Conservation (phyloP, 1,284 basidiomycete genomes). For the Macrocybe sp. region DNA sequence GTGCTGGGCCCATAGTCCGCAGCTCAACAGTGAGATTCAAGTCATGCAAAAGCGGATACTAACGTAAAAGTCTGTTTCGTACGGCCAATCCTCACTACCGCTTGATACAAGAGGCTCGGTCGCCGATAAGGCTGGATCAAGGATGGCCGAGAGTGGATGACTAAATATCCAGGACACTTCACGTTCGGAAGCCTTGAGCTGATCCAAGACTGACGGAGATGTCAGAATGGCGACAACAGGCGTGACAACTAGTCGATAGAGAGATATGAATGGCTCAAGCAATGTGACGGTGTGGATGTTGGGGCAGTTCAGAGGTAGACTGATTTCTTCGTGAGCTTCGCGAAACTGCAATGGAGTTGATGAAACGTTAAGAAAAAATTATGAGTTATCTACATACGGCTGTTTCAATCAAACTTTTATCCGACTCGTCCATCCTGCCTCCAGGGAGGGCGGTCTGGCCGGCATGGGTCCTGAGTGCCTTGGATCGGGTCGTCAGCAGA, state of each 20-base stretch:
- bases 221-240: constrained; percentile 73
- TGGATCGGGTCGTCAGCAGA: constrained; percentile 80
- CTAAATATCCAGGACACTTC: constrained; percentile 81
- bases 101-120: constrained; percentile 45
- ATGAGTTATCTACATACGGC: constrained; percentile 48
- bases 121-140: constrained; percentile 50
- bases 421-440: constrained; percentile 71
- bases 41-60: constrained; percentile 4
- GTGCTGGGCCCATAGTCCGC: constrained; percentile 32
- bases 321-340: constrained; percentile 82
- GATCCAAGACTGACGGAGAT: constrained; percentile 43
- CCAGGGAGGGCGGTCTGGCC: constrained; percentile 83
- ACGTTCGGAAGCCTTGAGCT: constrained; percentile 48
- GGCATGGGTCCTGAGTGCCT: constrained; percentile 69
- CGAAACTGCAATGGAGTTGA: constrained; percentile 44
- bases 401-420: constrained; percentile 58
- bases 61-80: constrained; percentile 64
- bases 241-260: constrained; percentile 55
- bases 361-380: not conserved
- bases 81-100: constrained; percentile 75
- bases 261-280: constrained; percentile 70
- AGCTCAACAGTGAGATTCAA: constrained; percentile 1
- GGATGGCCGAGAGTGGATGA: constrained; percentile 67
- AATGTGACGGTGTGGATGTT: constrained; percentile 59
- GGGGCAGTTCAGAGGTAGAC: constrained; percentile 53